Evolutionary conservation across 2,329 filamentous ascomycete genomes (phyloP), one percentile per base, ranked within the genome.

Genomic region (Monilinia polystroma): DNA sequence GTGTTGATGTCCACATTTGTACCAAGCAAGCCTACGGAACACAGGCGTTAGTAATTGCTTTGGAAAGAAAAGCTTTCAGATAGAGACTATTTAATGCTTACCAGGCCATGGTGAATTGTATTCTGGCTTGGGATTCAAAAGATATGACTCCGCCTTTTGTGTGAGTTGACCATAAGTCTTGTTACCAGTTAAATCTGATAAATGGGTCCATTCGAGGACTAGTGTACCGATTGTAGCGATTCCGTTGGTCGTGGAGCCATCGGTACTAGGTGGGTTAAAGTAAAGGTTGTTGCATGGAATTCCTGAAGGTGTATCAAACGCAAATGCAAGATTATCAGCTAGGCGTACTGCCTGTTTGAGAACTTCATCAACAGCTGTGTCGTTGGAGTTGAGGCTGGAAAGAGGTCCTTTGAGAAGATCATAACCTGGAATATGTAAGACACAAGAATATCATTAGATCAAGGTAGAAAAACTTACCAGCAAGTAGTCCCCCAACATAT

Each of bases 171-270:
- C 89, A 74, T 95, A 96, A 32, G 84, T 83, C 0, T 77, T 68
- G 73, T 93, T 82, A 0, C 87, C 88, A 0, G 88, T 90, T 63
- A 96, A 77, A 75, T 96, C 92, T 47, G 89, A 89, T 7, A 96
- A 83, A 10, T 85, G 90, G 2, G 89, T 91, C 91, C 92, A 96
- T 79, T 97, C 93, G 1, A 96, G 82, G 0, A 94, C 86, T 43
- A 96, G 79, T 0, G 90, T 92, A 32, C 92, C 92, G 32, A 87
- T 86, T 2, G 89, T 91, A 18, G 92, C 92, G 47, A 96, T 80
- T 10, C 89, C 89, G 76, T 92, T 96, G 11, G 81, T 85, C 0
- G 76, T 78, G 0, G 82, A 78, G 4, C 82, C 81, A 54, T 83
- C 82, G 52, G 80, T 80, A 4, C 81, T 79, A 45, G 81, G 77